Conservation (phyloP, 106 monocot genomes). For the Amphibolis antarctica region DNA sequence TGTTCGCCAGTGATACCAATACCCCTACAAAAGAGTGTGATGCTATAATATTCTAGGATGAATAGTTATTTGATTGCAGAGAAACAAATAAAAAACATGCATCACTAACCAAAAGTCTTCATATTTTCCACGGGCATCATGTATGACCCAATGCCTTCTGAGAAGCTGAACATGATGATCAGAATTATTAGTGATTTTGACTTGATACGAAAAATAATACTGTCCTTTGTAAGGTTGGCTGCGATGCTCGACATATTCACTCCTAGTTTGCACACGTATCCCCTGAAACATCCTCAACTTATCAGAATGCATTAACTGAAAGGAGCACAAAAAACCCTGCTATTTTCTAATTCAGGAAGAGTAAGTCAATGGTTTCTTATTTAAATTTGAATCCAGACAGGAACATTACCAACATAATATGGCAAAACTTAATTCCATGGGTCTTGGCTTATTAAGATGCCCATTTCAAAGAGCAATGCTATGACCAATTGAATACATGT, state of each 20-base stretch:
- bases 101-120: conserved; percentile 77
- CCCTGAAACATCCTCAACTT: conserved; percentile 37
- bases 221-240: conserved; percentile 75
- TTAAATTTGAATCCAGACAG: no score
- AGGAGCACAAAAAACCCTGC: not conserved
- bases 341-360: no score
- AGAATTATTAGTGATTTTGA: conserved; percentile 75
- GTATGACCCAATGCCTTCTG: conserved; percentile 94
- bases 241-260: conserved; percentile 66
- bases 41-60: not conserved
- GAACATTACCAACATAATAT: no score
- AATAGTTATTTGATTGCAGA: not conserved
- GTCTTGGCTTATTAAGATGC: no score
- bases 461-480: no score
- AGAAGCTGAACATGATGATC: conserved; percentile 72
- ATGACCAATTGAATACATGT: no score
- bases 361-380: no score
- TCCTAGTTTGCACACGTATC: conserved; percentile 90
- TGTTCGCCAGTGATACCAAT: conserved; percentile 86
- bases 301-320: not conserved
- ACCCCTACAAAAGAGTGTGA: conserved; percentile 35
- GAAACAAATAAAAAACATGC: no score
- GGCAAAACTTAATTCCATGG: no score
- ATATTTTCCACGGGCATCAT: conserved; percentile 68
- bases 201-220: conserved; percentile 46